These are phyloP conservation scores for Daldinia loculata DNA, from an alignment of 495 filamentous ascomycete genomes.

Conservation along the genomic window DNA sequence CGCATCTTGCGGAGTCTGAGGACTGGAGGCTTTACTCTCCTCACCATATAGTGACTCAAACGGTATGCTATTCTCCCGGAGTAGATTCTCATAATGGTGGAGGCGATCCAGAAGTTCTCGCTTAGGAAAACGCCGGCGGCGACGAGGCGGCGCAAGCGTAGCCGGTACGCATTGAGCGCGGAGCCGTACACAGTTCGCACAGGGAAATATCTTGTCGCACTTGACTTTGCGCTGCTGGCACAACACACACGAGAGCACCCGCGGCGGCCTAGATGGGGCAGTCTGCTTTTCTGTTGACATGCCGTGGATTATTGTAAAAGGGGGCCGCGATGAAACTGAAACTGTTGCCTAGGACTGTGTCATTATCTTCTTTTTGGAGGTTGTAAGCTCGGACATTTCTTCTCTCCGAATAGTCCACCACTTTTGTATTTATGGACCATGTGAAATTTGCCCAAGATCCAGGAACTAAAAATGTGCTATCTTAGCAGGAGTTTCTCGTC, in stretches of 20 bases:
- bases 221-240: conserved; percentile 1
- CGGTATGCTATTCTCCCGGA: background rate
- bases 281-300: background rate
- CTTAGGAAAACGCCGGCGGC: background rate
- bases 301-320: background rate
- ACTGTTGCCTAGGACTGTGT: background rate
- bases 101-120: background rate
- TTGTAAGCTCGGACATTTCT: conserved; percentile 2
- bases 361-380: background rate
- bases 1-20: background rate
- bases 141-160: background rate
- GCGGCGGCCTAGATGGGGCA: background rate
- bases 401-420: conserved; percentile 1
- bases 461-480: background rate
- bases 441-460: background rate
- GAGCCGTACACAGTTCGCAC: background rate
- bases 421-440: background rate
- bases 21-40: background rate
- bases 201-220: background rate
- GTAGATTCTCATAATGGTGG: background rate
- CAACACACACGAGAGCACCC: background rate
- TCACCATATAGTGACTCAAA: background rate
- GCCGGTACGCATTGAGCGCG: background rate
- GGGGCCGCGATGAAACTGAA: background rate
- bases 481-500: background rate